Base-by-base conservation (phyloP, 331 rosid genomes). In the Rhamnella rubrinervis region DNA sequence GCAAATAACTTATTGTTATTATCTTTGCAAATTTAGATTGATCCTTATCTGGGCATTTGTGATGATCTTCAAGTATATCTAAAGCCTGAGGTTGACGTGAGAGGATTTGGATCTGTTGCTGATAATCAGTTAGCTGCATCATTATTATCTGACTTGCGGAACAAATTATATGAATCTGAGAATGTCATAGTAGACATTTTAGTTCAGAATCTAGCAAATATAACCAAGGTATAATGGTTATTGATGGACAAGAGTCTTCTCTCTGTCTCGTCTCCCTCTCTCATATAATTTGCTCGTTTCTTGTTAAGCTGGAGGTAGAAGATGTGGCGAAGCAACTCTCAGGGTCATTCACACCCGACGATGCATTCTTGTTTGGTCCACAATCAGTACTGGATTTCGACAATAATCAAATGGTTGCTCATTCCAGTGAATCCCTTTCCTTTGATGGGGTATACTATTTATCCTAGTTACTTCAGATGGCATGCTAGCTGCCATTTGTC, bases 271-370 rank as follows among this genome's bases (percentile, higher is more conserved):
- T 17, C 12, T 15, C 20, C 17, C 56, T 5, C 18, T 63, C 62
- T 65, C 57, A 58, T 68, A 49, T 71, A 49, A 69, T 72, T 59
- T 76, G 47, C 61, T 38, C 68, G 50, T 80, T 31, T 81, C 79
- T 69, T 77, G 77, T 86, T 68, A 69, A 93, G 99, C 63, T 87
- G 90, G 85, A 87, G 65, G 84, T 71, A 59, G 88, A 76, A 77
- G 86, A 73, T 59, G 79, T 95, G 75, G 66, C 83, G 19, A 65
- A 70, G 71, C 92, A 80, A 62, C 82, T 95, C 72, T 84, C 83
- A 9, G 96, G 87, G 81, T n/a, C 83, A 53, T 95, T 91, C 78
- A 71, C 83, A 75, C 95, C 96, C 15, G 99, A 91, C 75, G 98
- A 95, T 71, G 89, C 87, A 19, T 89, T 86, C 75, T 74, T 85